These are phyloP conservation scores for Podila horticola DNA, from an alignment of 192 early-diverging fungal species.

Conservation along the genomic window DNA sequence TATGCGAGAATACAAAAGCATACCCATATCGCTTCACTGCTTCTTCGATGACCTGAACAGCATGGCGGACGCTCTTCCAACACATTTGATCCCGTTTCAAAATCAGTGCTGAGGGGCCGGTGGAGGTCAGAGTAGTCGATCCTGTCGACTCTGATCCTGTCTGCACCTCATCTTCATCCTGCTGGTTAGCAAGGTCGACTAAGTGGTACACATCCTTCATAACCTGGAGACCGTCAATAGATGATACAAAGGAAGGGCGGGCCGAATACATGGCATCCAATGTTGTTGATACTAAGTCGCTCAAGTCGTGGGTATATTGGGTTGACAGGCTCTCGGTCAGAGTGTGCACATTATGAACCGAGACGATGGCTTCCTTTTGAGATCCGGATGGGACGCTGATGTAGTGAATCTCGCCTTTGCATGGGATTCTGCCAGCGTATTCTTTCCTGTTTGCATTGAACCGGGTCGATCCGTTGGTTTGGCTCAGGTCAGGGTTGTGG, in stretches of 20 bases:
- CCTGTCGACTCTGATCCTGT: neutral
- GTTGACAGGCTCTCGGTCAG: slow-evolving; percentile 21
- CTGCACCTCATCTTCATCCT: slow-evolving; percentile 2
- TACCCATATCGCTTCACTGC: slow-evolving; percentile 68
- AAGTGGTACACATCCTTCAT: slow-evolving; percentile 51
- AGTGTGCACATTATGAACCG: slow-evolving; percentile 47
- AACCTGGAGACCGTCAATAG: slow-evolving; percentile 43
- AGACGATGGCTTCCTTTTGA: slow-evolving; percentile 31
- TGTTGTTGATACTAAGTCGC: neutral
- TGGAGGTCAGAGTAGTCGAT: neutral
- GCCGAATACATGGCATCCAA: slow-evolving; percentile 30
- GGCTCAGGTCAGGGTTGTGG: neutral
- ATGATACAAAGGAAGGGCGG: slow-evolving; percentile 38
- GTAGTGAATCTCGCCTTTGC: slow-evolving; percentile 41
- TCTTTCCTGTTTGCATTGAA: neutral
- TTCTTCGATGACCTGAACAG: slow-evolving; percentile 66
- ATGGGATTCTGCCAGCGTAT: slow-evolving; percentile 28
- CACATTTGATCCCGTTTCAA: slow-evolving; percentile 40
- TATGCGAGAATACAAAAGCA: no score
- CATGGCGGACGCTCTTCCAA: slow-evolving; percentile 50
- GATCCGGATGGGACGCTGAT: slow-evolving; percentile 13
- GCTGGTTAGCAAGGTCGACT: slow-evolving; percentile 20
- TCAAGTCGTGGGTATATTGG: slow-evolving; percentile 13
- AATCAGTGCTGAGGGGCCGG: slow-evolving; percentile 14
- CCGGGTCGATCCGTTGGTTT: neutral